Conservation (phyloP, 805 yeast species). For the Dipodascus geniculatus region DNA sequence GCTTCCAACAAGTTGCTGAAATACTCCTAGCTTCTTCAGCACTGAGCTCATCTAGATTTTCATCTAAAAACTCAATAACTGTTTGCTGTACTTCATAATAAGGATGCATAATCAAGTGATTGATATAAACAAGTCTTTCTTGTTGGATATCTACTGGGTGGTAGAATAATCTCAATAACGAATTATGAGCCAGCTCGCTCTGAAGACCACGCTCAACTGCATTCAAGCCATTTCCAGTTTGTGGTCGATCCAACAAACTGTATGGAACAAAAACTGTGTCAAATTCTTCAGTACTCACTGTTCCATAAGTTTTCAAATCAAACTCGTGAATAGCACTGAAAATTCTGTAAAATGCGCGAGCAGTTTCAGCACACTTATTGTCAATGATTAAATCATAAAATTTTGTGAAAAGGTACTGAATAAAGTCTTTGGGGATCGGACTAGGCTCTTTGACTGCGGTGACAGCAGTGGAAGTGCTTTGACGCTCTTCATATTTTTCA, state of each 20-base stretch:
- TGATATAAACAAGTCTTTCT: not conserved
- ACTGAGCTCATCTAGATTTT: not conserved
- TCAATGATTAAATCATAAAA: slow-evolving; percentile 7
- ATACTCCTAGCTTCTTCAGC: too few relatives aligned
- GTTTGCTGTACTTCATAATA: slow-evolving; percentile 16
- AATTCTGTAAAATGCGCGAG: slow-evolving; percentile 13
- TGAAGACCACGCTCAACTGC: not conserved
- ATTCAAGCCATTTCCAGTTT: not conserved
- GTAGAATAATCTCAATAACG: not conserved
- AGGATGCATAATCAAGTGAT: slow-evolving; percentile 9
- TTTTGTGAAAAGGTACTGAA: slow-evolving; percentile 2
- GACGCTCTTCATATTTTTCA: not conserved
- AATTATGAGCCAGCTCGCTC: not conserved
- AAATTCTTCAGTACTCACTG: slow-evolving; percentile 3
- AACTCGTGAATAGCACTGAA: not conserved
- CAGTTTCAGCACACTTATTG: slow-evolving; percentile 16
- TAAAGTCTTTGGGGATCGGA: slow-evolving; percentile 1
- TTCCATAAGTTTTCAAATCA: slow-evolving; percentile 4
- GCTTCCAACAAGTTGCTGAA: slow-evolving; percentile 9
- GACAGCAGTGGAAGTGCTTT: not conserved
- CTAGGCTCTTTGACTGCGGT: not conserved
- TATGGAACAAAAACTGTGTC: not conserved
- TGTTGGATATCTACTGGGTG: not conserved
- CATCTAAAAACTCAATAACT: slow-evolving; percentile 9
- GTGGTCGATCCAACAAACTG: not conserved